Conservation (phyloP, 805 yeast genomes). For the Candida endomychidarum region DNA sequence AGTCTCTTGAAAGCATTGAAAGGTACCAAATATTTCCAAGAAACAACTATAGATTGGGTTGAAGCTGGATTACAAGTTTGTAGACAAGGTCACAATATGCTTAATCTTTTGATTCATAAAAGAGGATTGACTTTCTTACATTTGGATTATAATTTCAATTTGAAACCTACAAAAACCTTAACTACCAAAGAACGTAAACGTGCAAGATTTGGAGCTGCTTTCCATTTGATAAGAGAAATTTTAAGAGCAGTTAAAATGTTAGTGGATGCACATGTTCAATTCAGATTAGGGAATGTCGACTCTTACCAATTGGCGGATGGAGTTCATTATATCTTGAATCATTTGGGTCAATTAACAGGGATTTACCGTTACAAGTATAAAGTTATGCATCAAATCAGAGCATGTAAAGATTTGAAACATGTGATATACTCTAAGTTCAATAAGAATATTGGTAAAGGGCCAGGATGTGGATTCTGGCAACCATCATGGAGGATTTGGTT, state of each 20-base stretch:
- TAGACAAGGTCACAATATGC: constrained; percentile 91
- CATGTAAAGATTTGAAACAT: constrained; percentile 94
- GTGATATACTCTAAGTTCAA: constrained; percentile 85
- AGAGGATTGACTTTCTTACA: constrained; percentile 91
- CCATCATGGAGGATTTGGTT: constrained; percentile 99
- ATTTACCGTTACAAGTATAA: constrained; percentile 94
- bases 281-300: constrained; percentile 84
- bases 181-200: constrained; percentile 96
- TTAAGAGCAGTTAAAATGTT: constrained; percentile 77
- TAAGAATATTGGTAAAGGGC: constrained; percentile 88
- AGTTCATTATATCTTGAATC: constrained; percentile 83
- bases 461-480: constrained; percentile 99
- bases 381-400: constrained; percentile 97
- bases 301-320: constrained; percentile 96
- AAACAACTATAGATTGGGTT: constrained; percentile 94
- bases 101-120: constrained; percentile 83
- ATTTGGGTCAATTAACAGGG: constrained; percentile 94
- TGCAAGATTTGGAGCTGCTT: constrained; percentile 94
- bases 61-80: constrained; percentile 96
- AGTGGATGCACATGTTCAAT: constrained; percentile 94
- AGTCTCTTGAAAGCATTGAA: constrained; percentile 64
- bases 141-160: constrained; percentile 90
- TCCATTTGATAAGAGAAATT: constrained; percentile 89
- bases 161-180: constrained; percentile 93
- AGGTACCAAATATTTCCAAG: constrained; percentile 84